phyloP scores from a whole-genome alignment of 2,329 filamentous ascomycete genomes.

The Talaromyces atroroseus region DNA sequence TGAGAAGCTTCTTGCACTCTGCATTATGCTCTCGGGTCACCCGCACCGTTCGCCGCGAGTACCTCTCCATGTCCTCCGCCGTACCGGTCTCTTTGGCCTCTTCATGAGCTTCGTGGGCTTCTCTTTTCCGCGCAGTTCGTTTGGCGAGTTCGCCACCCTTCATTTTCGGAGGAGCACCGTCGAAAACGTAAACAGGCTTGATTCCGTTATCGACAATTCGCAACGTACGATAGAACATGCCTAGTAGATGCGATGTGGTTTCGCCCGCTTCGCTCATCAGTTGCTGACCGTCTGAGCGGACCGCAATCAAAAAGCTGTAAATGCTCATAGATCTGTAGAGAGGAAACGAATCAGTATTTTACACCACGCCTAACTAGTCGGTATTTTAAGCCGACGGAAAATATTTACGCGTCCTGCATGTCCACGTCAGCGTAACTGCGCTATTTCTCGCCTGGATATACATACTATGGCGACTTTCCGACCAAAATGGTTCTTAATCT shows the following conservation, averaged over 20 bases:
- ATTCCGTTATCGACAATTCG: slow-evolving; percentile 98
- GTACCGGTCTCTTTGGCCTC: slow-evolving; percentile 97
- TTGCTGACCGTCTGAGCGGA: slow-evolving; percentile 93
- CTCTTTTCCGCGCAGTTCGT: slow-evolving; percentile 89
- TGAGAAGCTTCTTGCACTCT: slow-evolving; percentile 84
- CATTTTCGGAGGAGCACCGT: slow-evolving; percentile 91
- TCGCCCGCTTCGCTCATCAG: slow-evolving; percentile 92
- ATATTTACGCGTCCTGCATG: slow-evolving; percentile 52
- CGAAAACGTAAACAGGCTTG: slow-evolving; percentile 97
- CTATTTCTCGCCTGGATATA: slow-evolving; percentile 17
- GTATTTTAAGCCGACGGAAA: slow-evolving; percentile 4
- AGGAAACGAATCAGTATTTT: background rate
- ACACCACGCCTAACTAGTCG: slow-evolving; percentile 14
- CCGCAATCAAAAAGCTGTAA: slow-evolving; percentile 96
- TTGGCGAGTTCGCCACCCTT: slow-evolving; percentile 97
- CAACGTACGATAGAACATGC: slow-evolving; percentile 97
- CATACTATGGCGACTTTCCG: slow-evolving; percentile 95
- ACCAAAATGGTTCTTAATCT: slow-evolving; percentile 98
- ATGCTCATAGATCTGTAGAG: slow-evolving; percentile 82
- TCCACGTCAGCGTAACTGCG: slow-evolving; percentile 11
- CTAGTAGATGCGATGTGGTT: slow-evolving; percentile 97
- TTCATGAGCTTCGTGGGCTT: slow-evolving; percentile 82
- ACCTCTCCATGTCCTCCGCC: slow-evolving; percentile 96
- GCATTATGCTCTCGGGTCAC: slow-evolving; percentile 96
- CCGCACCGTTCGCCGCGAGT: slow-evolving; percentile 83